Evolutionary conservation across 441 rosid species (phyloP).

Genomic region (Jatropha multifida): DNA sequence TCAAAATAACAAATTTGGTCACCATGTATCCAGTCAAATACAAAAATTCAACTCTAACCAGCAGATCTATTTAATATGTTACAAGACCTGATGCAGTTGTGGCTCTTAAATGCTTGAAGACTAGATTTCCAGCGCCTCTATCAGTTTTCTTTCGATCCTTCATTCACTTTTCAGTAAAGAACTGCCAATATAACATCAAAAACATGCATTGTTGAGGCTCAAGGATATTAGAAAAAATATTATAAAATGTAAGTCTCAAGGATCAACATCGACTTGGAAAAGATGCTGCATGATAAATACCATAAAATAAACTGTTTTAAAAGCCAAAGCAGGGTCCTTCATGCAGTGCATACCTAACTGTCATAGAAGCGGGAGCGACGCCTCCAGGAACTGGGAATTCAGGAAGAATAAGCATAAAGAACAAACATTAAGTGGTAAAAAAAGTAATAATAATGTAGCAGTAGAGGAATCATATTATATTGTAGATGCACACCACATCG

Average conservation of each 20-base stretch:
- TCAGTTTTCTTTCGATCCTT: slow-evolving; percentile 10
- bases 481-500: background rate
- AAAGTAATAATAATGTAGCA: background rate
- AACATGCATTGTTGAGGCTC: no score
- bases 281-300: background rate
- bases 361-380: slow-evolving; percentile 78
- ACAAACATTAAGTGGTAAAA: background rate
- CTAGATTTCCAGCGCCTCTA: background rate
- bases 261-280: background rate
- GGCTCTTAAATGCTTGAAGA: slow-evolving; percentile 17
- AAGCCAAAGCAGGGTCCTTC: background rate
- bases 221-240: no score
- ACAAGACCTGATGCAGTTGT: slow-evolving; percentile 20
- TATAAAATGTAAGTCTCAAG: background rate
- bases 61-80: slow-evolving; percentile 26
- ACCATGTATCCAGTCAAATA: slow-evolving; percentile 17
- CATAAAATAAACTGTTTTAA: background rate
- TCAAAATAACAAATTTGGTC: background rate
- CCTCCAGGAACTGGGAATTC: slow-evolving; percentile 61
- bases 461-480: background rate
- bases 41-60: slow-evolving; percentile 26
- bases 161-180: slow-evolving; percentile 2
- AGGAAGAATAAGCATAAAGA: slow-evolving; percentile 27
- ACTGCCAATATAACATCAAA: slow-evolving; percentile 19
- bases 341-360: slow-evolving; percentile 51